These are phyloP conservation scores for Chlamydomonas eustigma DNA, from an alignment of 139 green algal species.

Conservation along the genomic window DNA sequence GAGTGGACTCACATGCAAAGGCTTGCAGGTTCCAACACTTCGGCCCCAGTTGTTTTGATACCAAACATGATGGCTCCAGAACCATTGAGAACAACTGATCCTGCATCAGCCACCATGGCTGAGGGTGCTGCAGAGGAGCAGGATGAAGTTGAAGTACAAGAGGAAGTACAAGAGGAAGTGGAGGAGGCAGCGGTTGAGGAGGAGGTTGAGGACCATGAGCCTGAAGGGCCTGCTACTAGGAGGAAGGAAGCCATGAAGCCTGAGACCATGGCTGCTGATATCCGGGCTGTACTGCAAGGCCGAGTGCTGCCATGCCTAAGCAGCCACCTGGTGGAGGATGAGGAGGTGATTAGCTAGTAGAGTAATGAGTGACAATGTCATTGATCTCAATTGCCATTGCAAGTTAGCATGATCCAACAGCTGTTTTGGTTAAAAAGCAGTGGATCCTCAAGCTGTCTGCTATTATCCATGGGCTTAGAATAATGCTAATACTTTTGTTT, in stretches of 20 bases:
- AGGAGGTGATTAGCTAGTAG: constrained; percentile 2
- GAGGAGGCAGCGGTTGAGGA: constrained; percentile 12
- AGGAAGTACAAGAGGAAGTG: constrained; percentile 15
- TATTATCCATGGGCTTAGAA: no score
- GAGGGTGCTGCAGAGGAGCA: background rate
- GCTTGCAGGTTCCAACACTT: background rate
- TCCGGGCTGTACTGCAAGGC: constrained; percentile 21
- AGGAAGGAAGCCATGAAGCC: constrained; percentile 14
- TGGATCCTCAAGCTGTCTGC: no score
- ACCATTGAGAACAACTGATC: background rate
- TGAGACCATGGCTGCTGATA: background rate
- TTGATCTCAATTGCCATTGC: no score
- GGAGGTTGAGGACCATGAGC: constrained; percentile 11
- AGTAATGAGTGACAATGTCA: no score
- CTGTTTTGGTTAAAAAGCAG: no score
- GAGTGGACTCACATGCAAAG: constrained; percentile 10
- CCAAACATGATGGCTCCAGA: no score
- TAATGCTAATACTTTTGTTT: no score
- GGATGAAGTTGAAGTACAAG: constrained; percentile 19
- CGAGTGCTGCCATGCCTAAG: constrained; percentile 63
- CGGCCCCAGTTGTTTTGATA: no score
- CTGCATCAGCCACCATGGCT: background rate
- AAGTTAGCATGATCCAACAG: no score
- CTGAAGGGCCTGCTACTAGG: background rate
- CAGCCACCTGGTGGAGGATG: constrained; percentile 40